Conservation (phyloP, 495 filamentous ascomycete genomes). For the Aspergillus ellipticus region DNA sequence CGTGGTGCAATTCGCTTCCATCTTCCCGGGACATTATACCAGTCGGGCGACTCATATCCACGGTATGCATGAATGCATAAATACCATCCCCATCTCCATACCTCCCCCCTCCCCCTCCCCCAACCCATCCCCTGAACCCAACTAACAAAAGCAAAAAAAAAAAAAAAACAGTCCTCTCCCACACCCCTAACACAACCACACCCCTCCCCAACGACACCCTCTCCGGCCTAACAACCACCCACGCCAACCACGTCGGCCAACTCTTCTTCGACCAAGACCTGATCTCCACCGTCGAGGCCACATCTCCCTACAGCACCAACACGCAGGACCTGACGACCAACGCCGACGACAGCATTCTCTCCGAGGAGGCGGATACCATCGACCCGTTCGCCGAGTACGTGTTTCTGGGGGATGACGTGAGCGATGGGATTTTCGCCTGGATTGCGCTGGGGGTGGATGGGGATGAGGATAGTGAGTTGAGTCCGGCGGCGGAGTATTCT, state of each 20-base stretch:
- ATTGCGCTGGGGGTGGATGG: slow-evolving; percentile 32
- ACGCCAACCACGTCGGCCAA: slow-evolving; percentile 55
- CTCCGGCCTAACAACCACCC: slow-evolving; percentile 28
- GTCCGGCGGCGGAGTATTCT: slow-evolving; percentile 32
- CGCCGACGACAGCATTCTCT: slow-evolving; percentile 47
- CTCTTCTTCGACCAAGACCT: slow-evolving; percentile 61
- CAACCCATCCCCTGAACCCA: background rate
- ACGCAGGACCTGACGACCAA: slow-evolving; percentile 49
- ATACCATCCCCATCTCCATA: too few species aligned
- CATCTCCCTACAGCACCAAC: slow-evolving; percentile 55
- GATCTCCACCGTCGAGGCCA: slow-evolving; percentile 41
- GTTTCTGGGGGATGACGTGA: slow-evolving; percentile 42
- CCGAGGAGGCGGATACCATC: slow-evolving; percentile 46
- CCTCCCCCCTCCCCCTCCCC: background rate
- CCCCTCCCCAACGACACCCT: slow-evolving; percentile 31
- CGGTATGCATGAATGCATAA: too few species aligned
- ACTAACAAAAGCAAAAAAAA: too few species aligned
- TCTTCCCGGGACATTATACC: slow-evolving; percentile 57
- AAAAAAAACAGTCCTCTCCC: slow-evolving; percentile 27
- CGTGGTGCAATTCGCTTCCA: slow-evolving; percentile 47
- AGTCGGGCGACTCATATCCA: slow-evolving; percentile 40
- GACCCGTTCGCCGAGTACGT: slow-evolving; percentile 60
- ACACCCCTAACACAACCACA: slow-evolving; percentile 29
- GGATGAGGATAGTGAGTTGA: slow-evolving; percentile 21
- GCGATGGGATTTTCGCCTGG: slow-evolving; percentile 36